These are phyloP conservation scores for Epichloe gansuensis DNA, from an alignment of 2,329 filamentous ascomycete species.

Conservation along the genomic window DNA sequence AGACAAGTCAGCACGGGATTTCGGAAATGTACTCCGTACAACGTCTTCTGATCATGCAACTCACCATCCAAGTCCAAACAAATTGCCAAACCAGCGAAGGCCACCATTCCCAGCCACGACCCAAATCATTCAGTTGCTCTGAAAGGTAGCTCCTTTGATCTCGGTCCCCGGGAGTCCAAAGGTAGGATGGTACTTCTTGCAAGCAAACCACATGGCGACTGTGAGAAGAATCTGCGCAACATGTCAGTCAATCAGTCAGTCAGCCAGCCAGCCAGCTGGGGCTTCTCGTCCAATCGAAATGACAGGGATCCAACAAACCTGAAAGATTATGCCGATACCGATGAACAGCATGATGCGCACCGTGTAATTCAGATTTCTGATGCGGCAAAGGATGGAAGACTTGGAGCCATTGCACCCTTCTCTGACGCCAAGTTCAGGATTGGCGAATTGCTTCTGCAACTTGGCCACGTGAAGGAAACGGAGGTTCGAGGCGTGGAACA, in stretches of 20 bases:
- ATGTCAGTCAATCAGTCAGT: not conserved
- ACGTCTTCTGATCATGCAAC: not conserved
- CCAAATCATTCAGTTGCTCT: constrained; percentile 29
- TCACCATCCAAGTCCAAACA: constrained; percentile 34
- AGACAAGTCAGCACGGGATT: too few relatives aligned
- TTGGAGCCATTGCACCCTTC: constrained; percentile 5
- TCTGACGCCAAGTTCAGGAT: constrained; percentile 5
- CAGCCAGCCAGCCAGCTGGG: not conserved
- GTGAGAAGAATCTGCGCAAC: constrained; percentile 35
- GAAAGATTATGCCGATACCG: not conserved
- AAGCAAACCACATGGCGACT: constrained; percentile 42
- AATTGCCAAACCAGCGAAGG: constrained; percentile 43
- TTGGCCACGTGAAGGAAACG: constrained; percentile 46
- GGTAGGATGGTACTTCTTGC: constrained; percentile 43
- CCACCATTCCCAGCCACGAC: constrained; percentile 47
- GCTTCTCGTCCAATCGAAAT: not conserved
- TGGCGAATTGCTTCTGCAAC: constrained; percentile 18
- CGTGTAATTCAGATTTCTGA: not conserved
- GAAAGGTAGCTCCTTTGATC: constrained; percentile 18
- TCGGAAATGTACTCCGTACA: not conserved
- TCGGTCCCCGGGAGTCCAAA: constrained; percentile 32
- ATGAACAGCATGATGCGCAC: not conserved
- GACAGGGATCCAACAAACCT: not conserved
- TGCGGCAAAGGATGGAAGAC: constrained; percentile 7
- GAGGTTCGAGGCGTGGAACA: constrained; percentile 52